Conservation (phyloP, 257 asterid genomes). For the Jaltomata sinuosa region DNA sequence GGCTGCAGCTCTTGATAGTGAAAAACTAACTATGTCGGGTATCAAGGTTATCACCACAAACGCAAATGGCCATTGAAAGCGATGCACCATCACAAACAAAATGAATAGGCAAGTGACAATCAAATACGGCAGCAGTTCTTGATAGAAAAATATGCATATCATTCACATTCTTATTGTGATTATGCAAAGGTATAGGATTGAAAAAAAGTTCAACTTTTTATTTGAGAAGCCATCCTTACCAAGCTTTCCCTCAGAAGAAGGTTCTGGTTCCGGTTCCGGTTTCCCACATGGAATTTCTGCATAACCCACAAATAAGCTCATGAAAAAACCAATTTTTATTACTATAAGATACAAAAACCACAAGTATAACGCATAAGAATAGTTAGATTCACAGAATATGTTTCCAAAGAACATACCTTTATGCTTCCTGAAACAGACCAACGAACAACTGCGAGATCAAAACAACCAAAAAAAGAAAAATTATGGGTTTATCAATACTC, state of each 20-base stretch:
- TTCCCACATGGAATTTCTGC: slow-evolving; percentile 68
- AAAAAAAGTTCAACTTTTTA: background rate
- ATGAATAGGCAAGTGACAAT: background rate
- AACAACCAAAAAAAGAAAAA: background rate
- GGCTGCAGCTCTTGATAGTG: too few species aligned
- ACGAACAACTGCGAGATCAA: slow-evolving; percentile 48
- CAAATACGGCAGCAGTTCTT: background rate
- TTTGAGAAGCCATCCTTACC: slow-evolving; percentile 12
- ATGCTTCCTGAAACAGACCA: slow-evolving; percentile 75
- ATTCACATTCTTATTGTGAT: background rate
- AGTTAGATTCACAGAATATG: background rate
- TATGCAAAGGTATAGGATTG: background rate
- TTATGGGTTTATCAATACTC: background rate
- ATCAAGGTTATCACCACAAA: background rate
- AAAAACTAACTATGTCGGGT: background rate
- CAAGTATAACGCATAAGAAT: background rate
- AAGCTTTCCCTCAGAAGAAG: slow-evolving; percentile 20
- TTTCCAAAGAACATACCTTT: slow-evolving; percentile 40
- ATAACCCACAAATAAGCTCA: slow-evolving; percentile 5
- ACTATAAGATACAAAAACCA: background rate
- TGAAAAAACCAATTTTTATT: background rate
- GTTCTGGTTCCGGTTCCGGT: slow-evolving; percentile 22
- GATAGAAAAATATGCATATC: background rate
- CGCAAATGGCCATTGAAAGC: background rate
- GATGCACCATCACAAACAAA: background rate